A percentile compares a stretch with the other conserved stretches of the same genome.
These are phyloP conservation scores for Penicillium sclerotigenum DNA, from an alignment of 2,329 filamentous ascomycete genomes.

Conservation along the genomic window DNA sequence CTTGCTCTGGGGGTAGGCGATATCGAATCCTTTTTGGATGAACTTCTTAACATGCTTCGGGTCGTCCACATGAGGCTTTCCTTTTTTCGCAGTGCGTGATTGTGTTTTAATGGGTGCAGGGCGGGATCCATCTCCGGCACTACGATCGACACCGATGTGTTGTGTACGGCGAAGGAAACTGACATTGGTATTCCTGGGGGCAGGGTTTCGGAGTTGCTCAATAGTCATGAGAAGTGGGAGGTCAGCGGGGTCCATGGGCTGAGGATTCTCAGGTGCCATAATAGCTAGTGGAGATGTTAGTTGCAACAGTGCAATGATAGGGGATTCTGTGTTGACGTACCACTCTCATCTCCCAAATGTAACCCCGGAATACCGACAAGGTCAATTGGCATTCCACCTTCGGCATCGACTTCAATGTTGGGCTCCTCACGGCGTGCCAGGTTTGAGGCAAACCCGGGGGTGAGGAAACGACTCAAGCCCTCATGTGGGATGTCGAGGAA, in stretches of 20 bases:
- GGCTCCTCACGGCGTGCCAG: conserved; percentile 87
- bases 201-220: conserved; percentile 79
- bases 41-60: conserved; percentile 60
- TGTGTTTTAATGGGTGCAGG: conserved; percentile 26
- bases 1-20: conserved; percentile 60
- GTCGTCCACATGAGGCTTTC: conserved; percentile 50
- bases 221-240: conserved; percentile 78
- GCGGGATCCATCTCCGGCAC: conserved; percentile 33
- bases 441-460: conserved; percentile 82
- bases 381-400: conserved; percentile 96
- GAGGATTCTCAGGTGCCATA: conserved; percentile 69
- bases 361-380: conserved; percentile 91
- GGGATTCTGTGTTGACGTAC: conserved; percentile 49
- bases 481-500: conserved; percentile 95
- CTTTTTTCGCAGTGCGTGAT: conserved; percentile 28
- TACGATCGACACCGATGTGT: conserved; percentile 63
- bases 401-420: conserved; percentile 95
- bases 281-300: conserved; percentile 59
- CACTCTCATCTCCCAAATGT: conserved; percentile 91
- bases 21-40: conserved; percentile 62
- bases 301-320: not conserved
- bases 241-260: conserved; percentile 77
- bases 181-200: conserved; percentile 70
- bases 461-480: conserved; percentile 85
- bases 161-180: conserved; percentile 95